Evolutionary conservation across 192 early-diverging fungal species (phyloP).

Genomic region (Spizellomyces punctatus): DNA sequence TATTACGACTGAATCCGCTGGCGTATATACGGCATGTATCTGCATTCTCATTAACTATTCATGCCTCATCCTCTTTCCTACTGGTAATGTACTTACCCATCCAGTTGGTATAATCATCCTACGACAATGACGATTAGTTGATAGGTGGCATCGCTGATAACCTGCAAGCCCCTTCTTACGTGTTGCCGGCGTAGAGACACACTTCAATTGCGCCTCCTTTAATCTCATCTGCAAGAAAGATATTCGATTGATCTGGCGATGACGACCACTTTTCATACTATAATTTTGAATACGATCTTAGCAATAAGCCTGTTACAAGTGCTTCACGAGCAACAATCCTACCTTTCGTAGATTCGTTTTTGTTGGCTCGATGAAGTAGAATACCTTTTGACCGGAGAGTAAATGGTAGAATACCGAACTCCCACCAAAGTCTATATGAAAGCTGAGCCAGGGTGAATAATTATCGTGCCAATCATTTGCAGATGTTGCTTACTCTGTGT

Average conservation of each 20-base stretch:
- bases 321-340: no score
- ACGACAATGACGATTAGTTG: not conserved
- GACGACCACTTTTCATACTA: conserved; percentile 85
- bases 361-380: conserved; percentile 89
- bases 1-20: conserved; percentile 83
- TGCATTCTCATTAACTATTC: conserved; percentile 8
- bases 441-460: conserved; percentile 18
- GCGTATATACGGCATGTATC: conserved; percentile 95
- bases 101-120: conserved; percentile 88
- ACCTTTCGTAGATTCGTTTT: conserved; percentile 75
- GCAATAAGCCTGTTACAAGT: no score
- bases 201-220: conserved; percentile 75
- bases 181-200: conserved; percentile 76
- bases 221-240: conserved; percentile 84
- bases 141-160: not conserved
- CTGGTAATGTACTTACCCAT: conserved; percentile 51
- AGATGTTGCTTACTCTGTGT: conserved; percentile 68
- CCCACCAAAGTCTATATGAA: conserved; percentile 84
- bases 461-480: not conserved
- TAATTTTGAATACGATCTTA: not conserved
- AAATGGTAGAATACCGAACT: conserved; percentile 92
- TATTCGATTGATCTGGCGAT: conserved; percentile 78
- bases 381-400: conserved; percentile 80
- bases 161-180: conserved; percentile 54
- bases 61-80: not conserved